Percentiles rank a stretch among this genome's conserved stretches.
These are phyloP conservation scores for Amanita subjunquillea DNA, from an alignment of 768 basidiomycete species.

Conservation along the genomic window DNA sequence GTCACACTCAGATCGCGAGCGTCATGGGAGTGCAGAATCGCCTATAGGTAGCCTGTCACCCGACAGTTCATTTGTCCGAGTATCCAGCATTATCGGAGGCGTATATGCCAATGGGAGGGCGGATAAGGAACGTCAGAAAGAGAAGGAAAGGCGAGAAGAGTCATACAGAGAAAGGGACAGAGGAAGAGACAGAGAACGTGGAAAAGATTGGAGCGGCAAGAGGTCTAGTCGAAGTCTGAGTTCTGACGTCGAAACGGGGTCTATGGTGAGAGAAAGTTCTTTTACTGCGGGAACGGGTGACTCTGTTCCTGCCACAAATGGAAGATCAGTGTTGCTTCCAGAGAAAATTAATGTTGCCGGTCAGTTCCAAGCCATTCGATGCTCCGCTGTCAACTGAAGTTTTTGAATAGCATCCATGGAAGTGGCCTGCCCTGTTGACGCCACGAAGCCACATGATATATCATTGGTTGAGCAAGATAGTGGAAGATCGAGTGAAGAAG, in stretches of 20 bases:
- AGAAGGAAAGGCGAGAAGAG: conserved; percentile 7
- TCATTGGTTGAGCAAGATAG: not conserved
- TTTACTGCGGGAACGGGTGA: not conserved
- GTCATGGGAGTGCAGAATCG: conserved; percentile 1
- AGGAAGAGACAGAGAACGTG: conserved; percentile 9
- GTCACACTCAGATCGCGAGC: conserved; percentile 3
- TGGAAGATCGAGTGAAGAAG: conserved; percentile 9
- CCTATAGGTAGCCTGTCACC: conserved; percentile 6
- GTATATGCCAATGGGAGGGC: conserved; percentile 3
- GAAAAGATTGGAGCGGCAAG: conserved; percentile 3
- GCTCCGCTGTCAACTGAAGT: not conserved
- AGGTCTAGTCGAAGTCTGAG: conserved; percentile 3
- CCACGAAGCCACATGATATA: not conserved
- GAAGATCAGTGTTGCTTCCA: not conserved
- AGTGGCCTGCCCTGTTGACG: not conserved
- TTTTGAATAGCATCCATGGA: not conserved
- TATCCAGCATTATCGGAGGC: conserved; percentile 1
- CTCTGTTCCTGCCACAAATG: not conserved
- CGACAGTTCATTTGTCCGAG: conserved; percentile 3
- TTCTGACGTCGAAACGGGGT: conserved; percentile 7
- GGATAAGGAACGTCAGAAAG: conserved; percentile 7
- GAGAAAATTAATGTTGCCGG: not conserved
- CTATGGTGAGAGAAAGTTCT: conserved; percentile 1
- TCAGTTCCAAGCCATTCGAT: not conserved
- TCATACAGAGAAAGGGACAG: conserved; percentile 8